phyloP scores from a whole-genome alignment of 495 filamentous ascomycete genomes.

The Penicillium ucsense region DNA sequence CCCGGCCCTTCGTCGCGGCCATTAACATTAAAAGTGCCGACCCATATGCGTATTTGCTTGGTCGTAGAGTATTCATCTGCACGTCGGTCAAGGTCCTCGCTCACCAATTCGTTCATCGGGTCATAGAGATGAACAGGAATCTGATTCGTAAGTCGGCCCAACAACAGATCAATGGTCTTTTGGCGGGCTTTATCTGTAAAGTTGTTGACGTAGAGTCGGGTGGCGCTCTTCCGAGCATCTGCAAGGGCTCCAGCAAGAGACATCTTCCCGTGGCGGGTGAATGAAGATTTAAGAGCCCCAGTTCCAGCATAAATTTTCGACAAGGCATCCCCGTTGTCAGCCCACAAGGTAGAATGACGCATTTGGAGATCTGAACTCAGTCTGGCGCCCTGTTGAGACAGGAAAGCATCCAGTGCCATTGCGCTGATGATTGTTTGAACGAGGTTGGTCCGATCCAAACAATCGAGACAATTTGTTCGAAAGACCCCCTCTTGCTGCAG shows the following conservation, averaged over 20 bases:
- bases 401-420: conserved; percentile 77
- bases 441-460: conserved; percentile 89
- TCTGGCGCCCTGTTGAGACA: conserved; percentile 54
- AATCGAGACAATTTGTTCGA: conserved; percentile 92
- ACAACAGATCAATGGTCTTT: conserved; percentile 84
- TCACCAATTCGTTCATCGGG: conserved; percentile 85
- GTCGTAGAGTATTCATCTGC: conserved; percentile 43
- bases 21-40: conserved; percentile 93
- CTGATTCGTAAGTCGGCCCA: conserved; percentile 79
- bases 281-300: conserved; percentile 89
- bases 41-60: conserved; percentile 53
- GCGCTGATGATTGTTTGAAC: conserved; percentile 91
- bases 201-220: conserved; percentile 91
- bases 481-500: conserved; percentile 92
- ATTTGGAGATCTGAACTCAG: conserved; percentile 76
- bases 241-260: conserved; percentile 88
- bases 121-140: conserved; percentile 78
- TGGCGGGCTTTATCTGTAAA: conserved; percentile 90
- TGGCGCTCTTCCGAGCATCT: conserved; percentile 88
- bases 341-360: conserved; percentile 86
- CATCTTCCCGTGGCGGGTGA: conserved; percentile 95
- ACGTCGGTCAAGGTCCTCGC: conserved; percentile 58
- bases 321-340: conserved; percentile 93
- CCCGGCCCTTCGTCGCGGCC: conserved; percentile 66
- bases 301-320: conserved; percentile 96